These are phyloP conservation scores for Phytopythium sindhum DNA, from an alignment of 352 stramenopile genomes.

Conservation along the genomic window DNA sequence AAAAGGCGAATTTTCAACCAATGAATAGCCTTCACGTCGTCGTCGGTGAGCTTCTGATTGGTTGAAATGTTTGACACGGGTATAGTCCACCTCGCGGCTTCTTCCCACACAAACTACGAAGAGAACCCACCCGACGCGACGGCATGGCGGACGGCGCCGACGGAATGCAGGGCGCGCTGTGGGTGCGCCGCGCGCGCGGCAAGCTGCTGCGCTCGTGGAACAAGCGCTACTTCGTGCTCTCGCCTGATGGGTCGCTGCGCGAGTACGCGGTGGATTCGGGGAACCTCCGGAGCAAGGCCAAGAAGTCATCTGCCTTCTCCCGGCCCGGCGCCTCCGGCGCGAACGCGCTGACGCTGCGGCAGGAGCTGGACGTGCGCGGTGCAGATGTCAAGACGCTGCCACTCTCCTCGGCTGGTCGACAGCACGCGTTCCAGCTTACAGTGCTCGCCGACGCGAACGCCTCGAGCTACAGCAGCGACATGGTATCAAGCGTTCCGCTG, in stretches of 20 bases:
- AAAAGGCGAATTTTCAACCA: neutral
- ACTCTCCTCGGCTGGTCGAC: conserved; percentile 41
- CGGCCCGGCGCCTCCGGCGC: conserved; percentile 9
- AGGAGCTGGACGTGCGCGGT: conserved; percentile 36
- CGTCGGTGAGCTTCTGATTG: neutral
- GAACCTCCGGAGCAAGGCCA: conserved; percentile 6
- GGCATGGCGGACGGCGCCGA: conserved; percentile 1
- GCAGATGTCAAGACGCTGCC: conserved; percentile 37
- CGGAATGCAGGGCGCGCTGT: conserved; percentile 59
- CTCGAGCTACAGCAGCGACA: neutral
- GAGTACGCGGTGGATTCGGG: conserved; percentile 41
- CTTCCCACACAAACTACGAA: neutral
- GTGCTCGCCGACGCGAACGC: neutral
- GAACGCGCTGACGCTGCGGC: conserved; percentile 48
- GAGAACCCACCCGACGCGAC: neutral
- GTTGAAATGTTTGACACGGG: neutral
- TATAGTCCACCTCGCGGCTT: neutral
- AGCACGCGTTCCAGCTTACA: conserved; percentile 58
- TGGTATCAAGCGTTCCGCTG: conserved; percentile 17
- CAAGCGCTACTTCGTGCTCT: conserved; percentile 69
- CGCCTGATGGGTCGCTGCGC: conserved; percentile 33
- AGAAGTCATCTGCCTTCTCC: conserved; percentile 9
- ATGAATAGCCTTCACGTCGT: neutral
- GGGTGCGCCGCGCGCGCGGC: conserved; percentile 37
- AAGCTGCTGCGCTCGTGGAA: conserved; percentile 65